Evolutionary conservation across 2,329 filamentous ascomycete species (phyloP).

Genomic region (Penicillium freii): DNA sequence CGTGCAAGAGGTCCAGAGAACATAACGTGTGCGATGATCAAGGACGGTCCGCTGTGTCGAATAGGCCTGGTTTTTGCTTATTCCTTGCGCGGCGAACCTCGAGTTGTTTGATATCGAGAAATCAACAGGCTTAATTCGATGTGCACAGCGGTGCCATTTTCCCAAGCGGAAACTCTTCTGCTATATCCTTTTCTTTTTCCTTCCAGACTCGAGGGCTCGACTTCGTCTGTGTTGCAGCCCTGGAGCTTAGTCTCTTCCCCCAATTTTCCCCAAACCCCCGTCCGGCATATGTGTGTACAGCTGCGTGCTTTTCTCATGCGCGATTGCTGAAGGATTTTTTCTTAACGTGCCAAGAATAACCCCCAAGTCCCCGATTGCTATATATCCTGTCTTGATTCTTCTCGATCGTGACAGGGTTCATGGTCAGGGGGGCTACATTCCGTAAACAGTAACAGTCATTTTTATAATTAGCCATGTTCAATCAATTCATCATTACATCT

Average conservation of each 20-base stretch:
- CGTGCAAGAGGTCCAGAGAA: slow-evolving; percentile 35
- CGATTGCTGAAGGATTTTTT: slow-evolving; percentile 66
- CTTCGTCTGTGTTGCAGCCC: slow-evolving; percentile 9
- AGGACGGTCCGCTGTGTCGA: slow-evolving; percentile 28
- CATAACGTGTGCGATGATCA: slow-evolving; percentile 37
- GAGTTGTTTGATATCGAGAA: slow-evolving; percentile 29
- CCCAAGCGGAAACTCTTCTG: slow-evolving; percentile 15
- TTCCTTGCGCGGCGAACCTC: slow-evolving; percentile 24
- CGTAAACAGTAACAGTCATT: slow-evolving; percentile 21
- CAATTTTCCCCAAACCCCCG: slow-evolving; percentile 3
- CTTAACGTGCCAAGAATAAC: slow-evolving; percentile 61
- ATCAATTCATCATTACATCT: not conserved
- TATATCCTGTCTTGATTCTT: slow-evolving; percentile 46
- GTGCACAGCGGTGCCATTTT: slow-evolving; percentile 22
- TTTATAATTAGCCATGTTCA: not conserved
- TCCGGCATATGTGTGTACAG: slow-evolving; percentile 71
- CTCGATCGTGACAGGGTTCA: slow-evolving; percentile 46
- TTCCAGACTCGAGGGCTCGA: slow-evolving; percentile 7
- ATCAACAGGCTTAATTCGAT: slow-evolving; percentile 33
- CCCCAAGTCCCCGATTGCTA: slow-evolving; percentile 45
- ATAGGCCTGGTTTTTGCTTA: slow-evolving; percentile 30
- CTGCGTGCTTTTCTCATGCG: slow-evolving; percentile 59
- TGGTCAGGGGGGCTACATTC: slow-evolving; percentile 48
- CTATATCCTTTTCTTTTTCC: slow-evolving; percentile 4
- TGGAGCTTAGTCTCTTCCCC: slow-evolving; percentile 11